Evolutionary conservation across 345 rosid species (phyloP).

Genomic region (Acer saccharum): DNA sequence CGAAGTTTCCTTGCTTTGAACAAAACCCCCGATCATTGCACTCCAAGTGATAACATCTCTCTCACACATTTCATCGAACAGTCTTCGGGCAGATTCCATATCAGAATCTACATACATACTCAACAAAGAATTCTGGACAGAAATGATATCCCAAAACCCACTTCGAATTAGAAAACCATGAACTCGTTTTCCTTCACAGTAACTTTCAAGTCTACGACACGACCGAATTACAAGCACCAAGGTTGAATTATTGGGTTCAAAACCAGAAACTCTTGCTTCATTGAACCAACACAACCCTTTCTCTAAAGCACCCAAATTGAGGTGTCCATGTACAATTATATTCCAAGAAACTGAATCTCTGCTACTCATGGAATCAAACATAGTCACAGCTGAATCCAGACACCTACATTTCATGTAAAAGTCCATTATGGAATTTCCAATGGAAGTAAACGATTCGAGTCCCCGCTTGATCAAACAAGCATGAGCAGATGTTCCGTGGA

Average conservation of each 20-base stretch:
- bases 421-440: constrained; percentile 62
- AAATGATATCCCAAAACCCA: constrained; percentile 43
- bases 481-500: constrained; percentile 50
- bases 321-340: constrained; percentile 52
- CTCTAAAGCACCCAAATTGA: constrained; percentile 37
- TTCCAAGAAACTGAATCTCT: constrained; percentile 79
- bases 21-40: constrained; percentile 56
- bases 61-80: constrained; percentile 73
- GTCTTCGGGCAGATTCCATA: constrained; percentile 34
- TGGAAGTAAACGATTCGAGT: constrained; percentile 44
- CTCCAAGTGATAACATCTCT: constrained; percentile 76
- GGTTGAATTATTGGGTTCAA: constrained; percentile 59
- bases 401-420: constrained; percentile 60
- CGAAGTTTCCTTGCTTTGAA: constrained; percentile 39
- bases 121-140: constrained; percentile 61
- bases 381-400: constrained; percentile 38
- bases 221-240: constrained; percentile 60
- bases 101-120: constrained; percentile 35
- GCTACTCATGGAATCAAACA: constrained; percentile 39
- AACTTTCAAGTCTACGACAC: constrained; percentile 29
- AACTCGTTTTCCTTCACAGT: constrained; percentile 29
- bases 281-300: constrained; percentile 58
- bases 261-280: constrained; percentile 49
- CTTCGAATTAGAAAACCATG: constrained; percentile 53
- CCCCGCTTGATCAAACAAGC: constrained; percentile 58